Conservation (phyloP, 345 rosid genomes). For the Brassica nigra region DNA sequence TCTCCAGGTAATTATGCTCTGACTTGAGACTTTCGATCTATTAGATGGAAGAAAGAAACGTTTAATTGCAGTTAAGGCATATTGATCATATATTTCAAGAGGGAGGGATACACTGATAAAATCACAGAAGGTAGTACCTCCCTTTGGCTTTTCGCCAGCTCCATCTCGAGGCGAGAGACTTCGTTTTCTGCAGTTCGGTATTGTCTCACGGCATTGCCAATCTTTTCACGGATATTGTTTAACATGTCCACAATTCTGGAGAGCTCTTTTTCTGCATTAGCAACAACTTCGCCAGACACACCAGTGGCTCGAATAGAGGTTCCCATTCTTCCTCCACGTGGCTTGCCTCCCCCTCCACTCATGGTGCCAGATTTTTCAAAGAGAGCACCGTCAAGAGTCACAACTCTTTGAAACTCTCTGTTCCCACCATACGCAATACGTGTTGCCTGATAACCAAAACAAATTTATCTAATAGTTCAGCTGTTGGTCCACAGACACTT, state of each 20-base stretch:
- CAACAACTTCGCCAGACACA: conserved; percentile 71
- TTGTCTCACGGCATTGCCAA: conserved; percentile 63
- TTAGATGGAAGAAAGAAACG: conserved; percentile 15
- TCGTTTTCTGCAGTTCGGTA: conserved; percentile 70
- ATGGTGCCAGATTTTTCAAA: conserved; percentile 97
- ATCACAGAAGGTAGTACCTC: conserved; percentile 53
- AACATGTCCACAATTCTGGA: conserved; percentile 53
- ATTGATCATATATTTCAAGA: conserved; percentile 20
- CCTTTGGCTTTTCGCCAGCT: conserved; percentile 78
- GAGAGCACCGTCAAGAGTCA: conserved; percentile 93
- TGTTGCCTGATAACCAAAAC: conserved; percentile 63
- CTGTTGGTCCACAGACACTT: conserved; percentile 7
- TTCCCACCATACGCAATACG: conserved; percentile 80
- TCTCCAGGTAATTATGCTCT: conserved; percentile 66
- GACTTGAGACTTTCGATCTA: conserved; percentile 86
- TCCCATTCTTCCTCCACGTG: conserved; percentile 97
- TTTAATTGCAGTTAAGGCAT: conserved; percentile 14
- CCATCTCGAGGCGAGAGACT: conserved; percentile 72
- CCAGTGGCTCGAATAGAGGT: conserved; percentile 79
- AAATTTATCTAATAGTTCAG: conserved; percentile 7
- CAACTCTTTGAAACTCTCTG: conserved; percentile 85
- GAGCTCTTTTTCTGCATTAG: conserved; percentile 76
- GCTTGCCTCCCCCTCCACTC: conserved; percentile 98
- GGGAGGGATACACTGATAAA: not conserved
- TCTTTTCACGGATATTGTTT: conserved; percentile 57